Conservation (phyloP, 345 rosid genomes). For the Eucalyptus curtisii region DNA sequence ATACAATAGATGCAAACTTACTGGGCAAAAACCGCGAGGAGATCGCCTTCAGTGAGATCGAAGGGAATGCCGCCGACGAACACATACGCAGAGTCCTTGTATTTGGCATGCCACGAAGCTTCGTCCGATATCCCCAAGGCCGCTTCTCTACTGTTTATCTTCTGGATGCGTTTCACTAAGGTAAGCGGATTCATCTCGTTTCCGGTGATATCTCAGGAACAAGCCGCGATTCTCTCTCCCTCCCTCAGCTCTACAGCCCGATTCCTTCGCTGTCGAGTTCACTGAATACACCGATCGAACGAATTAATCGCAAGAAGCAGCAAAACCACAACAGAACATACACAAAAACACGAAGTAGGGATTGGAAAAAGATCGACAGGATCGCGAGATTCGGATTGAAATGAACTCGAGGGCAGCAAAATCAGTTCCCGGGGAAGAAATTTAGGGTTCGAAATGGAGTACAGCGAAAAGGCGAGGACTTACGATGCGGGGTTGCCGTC, state of each 20-base stretch:
- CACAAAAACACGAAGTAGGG: background rate
- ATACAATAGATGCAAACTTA: slow-evolving; percentile 7
- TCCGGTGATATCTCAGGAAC: background rate
- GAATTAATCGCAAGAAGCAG: background rate
- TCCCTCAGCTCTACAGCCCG: background rate
- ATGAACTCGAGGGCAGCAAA: background rate
- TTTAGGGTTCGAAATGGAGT: background rate
- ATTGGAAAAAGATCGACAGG: background rate
- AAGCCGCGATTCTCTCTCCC: background rate
- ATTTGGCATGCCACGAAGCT: slow-evolving; percentile 95
- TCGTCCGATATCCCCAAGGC: slow-evolving; percentile 73
- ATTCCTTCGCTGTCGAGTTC: background rate
- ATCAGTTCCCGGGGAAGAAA: background rate
- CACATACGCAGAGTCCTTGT: slow-evolving; percentile 76
- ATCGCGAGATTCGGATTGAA: background rate
- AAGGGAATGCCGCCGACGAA: slow-evolving; percentile 79
- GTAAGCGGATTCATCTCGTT: slow-evolving; percentile 73
- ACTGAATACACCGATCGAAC: background rate
- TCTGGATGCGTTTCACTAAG: slow-evolving; percentile 67
- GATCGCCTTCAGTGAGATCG: slow-evolving; percentile 95
- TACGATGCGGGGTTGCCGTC: background rate
- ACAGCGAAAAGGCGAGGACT: background rate
- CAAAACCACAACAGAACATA: background rate
- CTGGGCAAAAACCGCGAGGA: slow-evolving; percentile 93
- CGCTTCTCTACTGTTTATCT: slow-evolving; percentile 63